Conservation (phyloP, 257 asterid genomes). For the Handroanthus guayacan region DNA sequence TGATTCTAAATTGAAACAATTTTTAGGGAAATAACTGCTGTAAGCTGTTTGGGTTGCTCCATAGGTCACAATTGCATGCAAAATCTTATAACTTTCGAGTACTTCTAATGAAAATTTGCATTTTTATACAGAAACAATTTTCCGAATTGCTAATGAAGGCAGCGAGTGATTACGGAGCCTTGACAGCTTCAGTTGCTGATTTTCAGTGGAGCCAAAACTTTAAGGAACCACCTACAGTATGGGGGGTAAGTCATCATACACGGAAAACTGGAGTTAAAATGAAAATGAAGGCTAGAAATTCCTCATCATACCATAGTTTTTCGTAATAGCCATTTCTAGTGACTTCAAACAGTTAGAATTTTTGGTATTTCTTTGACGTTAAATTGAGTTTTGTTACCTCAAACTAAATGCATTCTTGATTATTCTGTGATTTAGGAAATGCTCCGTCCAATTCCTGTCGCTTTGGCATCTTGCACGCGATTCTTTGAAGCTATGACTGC, state of each 20-base stretch:
- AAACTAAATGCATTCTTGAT: conserved; percentile 26
- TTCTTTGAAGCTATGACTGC: conserved; percentile 98
- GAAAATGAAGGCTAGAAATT: neutral
- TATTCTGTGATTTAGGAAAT: conserved; percentile 63
- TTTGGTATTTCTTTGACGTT: conserved; percentile 1
- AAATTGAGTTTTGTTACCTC: neutral
- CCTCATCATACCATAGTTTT: neutral
- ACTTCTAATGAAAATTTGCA: neutral
- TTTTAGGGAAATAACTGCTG: neutral
- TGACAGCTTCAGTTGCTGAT: conserved; percentile 92
- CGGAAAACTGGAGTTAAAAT: too few species aligned
- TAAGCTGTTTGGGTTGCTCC: neutral
- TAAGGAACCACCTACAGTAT: conserved; percentile 90
- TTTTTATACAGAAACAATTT: conserved; percentile 86
- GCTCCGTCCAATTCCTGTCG: conserved; percentile 98
- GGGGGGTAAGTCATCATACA: conserved; percentile 75
- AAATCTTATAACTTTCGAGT: neutral
- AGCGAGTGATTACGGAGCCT: conserved; percentile 95
- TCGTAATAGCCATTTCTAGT: neutral
- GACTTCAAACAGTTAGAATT: neutral
- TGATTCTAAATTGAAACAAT: neutral
- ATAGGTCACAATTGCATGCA: neutral
- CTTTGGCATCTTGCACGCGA: conserved; percentile 95
- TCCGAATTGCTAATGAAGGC: conserved; percentile 96
- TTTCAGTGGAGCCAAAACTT: conserved; percentile 98